phyloP scores from a whole-genome alignment of 2,329 filamentous ascomycete species.

The Phialophora chinensis region DNA sequence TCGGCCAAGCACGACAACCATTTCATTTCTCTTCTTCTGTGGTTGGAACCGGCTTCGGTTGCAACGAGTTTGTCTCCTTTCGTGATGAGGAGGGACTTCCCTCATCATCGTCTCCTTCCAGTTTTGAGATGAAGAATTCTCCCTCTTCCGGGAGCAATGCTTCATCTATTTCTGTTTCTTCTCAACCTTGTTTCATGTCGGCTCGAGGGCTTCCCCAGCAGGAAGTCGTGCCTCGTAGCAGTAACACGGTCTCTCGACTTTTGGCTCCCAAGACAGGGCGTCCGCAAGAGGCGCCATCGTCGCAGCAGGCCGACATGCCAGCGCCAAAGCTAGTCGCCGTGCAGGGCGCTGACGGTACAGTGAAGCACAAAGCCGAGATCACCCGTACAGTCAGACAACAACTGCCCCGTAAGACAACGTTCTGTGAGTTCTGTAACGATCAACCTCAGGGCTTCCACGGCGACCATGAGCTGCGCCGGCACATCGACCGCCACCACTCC shows the following conservation, averaged over 20 bases:
- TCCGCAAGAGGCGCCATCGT: slow-evolving; percentile 41
- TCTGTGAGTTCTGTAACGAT: slow-evolving; percentile 72
- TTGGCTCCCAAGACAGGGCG: slow-evolving; percentile 57
- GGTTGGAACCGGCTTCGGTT: slow-evolving; percentile 45
- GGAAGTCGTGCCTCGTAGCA: slow-evolving; percentile 52
- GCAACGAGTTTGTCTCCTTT: slow-evolving; percentile 41
- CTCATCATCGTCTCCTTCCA: slow-evolving; percentile 47
- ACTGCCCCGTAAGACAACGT: slow-evolving; percentile 65
- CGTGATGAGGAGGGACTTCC: slow-evolving; percentile 42
- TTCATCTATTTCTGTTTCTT: slow-evolving; percentile 47
- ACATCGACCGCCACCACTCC: slow-evolving; percentile 71
- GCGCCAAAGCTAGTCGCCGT: slow-evolving; percentile 59
- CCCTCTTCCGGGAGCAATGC: slow-evolving; percentile 55
- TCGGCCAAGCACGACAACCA: slow-evolving; percentile 31
- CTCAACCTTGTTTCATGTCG: slow-evolving; percentile 46
- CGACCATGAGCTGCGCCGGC: slow-evolving; percentile 78
- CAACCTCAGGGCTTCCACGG: slow-evolving; percentile 81
- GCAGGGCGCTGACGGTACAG: slow-evolving; percentile 58
- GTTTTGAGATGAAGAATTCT: slow-evolving; percentile 59
- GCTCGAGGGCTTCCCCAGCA: slow-evolving; percentile 57
- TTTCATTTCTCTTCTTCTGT: slow-evolving; percentile 45
- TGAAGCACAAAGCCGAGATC: slow-evolving; percentile 61
- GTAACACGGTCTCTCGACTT: slow-evolving; percentile 45
- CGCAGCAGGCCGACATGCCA: slow-evolving; percentile 42
- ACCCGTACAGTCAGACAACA: slow-evolving; percentile 65